Base-by-base conservation (phyloP, 2,329 filamentous ascomycete species). In the Pestalotiopsis fici region DNA sequence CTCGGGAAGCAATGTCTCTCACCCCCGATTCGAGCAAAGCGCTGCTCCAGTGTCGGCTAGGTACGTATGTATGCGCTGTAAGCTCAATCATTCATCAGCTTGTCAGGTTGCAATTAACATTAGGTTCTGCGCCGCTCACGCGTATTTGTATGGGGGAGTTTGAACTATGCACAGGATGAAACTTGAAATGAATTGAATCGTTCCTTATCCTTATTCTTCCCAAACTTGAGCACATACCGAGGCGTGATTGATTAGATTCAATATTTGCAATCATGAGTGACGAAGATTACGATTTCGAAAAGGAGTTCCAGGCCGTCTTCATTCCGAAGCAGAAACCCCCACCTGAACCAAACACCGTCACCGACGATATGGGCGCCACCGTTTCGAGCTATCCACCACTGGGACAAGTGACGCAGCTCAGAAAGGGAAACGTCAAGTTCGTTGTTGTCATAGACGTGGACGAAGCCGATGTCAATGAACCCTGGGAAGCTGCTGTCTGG, bases 401-500 rank as follows among this genome's bases (percentile, higher is more conserved):
- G 64, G 93, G 91, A 2, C 92, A 95, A 76, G 86, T 92, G 27
- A 94, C 93, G 1, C 84, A 87, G 61, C 75, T 93, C 23, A 78
- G 82, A 28, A 75, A 77, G 23, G 74, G 74, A 2, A 71, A 85
- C 74, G 82, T 91, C 50, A 76, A 78, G 1, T 91, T 98, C 71
- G 90, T 87, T 0, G 90, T 92, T 6, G 79, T 95, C 13, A 83
- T 97, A 37, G 90, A 95, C 72, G 87, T 91, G 55, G 87, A 88
- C 54, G 78, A 77, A 25, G 82, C 82, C 43, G 85, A 86, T 59
- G 83, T 83, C 7, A 80, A 86, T 18, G 82, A 88, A 69, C 74
- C 83, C 23, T 96, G 93, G 91, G 87, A 96, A 72, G 87, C 94
- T 37, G 87, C 88, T 18, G 79, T 97, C 7, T 97, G 94, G 93